Percentiles rank a stretch among this genome's conserved stretches.
These are phyloP conservation scores for Boechera stricta DNA, from an alignment of 345 rosid genomes.

Conservation along the genomic window DNA sequence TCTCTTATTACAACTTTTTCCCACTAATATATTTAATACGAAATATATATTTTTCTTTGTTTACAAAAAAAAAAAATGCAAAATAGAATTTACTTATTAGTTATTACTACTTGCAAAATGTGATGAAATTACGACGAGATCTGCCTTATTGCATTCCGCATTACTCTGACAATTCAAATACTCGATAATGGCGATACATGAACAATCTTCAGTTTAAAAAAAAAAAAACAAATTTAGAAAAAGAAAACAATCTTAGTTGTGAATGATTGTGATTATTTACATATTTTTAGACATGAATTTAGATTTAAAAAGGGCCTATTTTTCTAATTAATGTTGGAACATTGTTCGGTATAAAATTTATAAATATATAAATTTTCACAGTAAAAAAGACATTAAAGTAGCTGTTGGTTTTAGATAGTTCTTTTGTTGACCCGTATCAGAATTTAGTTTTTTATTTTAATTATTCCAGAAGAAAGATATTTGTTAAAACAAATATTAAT, in stretches of 20 bases:
- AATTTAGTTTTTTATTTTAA: neutral
- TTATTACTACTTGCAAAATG: neutral
- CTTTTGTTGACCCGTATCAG: constrained; percentile 19
- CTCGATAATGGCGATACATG: too few relatives aligned
- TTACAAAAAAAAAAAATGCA: neutral
- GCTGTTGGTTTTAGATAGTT: constrained; percentile 11
- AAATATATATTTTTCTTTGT: too few relatives aligned
- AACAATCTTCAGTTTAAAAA: too few relatives aligned
- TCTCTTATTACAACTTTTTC: constrained; percentile 1
- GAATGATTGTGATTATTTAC: neutral
- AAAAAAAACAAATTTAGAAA: too few relatives aligned
- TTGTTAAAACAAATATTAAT: constrained; percentile 1
- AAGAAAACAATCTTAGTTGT: too few relatives aligned
- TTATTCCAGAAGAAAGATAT: constrained; percentile 10
- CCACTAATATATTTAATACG: neutral
- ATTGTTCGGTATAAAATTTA: neutral
- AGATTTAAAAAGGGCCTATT: neutral
- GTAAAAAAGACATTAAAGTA: too few relatives aligned
- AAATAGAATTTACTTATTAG: neutral
- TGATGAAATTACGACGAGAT: neutral
- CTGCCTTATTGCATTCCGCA: neutral
- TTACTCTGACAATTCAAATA: too few relatives aligned
- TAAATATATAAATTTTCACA: too few relatives aligned
- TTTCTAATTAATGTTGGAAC: neutral
- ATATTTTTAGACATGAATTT: neutral